Percentiles rank a stretch among this genome's conserved stretches.
These are phyloP conservation scores for Lupinus albus DNA, from an alignment of 306 rosid genomes.

Conservation along the genomic window DNA sequence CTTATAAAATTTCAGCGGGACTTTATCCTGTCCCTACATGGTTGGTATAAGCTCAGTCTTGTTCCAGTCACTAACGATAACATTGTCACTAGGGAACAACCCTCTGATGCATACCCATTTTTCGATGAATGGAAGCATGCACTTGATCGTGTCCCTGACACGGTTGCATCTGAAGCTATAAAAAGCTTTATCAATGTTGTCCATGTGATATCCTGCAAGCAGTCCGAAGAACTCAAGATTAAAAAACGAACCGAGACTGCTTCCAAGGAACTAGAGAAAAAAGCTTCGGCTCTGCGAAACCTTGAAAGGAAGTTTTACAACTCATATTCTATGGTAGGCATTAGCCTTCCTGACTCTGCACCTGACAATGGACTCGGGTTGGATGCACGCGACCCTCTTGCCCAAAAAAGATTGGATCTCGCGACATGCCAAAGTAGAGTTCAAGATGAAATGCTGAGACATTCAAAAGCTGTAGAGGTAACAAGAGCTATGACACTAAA, in stretches of 20 bases:
- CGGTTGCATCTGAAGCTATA: constrained; percentile 94
- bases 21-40: constrained; percentile 71
- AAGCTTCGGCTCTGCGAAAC: constrained; percentile 74
- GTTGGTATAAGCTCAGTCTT: constrained; percentile 91
- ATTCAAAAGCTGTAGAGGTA: constrained; percentile 84
- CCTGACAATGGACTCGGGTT: constrained; percentile 65
- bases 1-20: constrained; percentile 83
- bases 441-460: constrained; percentile 84
- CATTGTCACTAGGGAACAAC: constrained; percentile 52
- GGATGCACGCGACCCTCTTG: constrained; percentile 92
- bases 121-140: constrained; percentile 97
- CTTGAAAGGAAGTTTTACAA: constrained; percentile 87
- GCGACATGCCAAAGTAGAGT: constrained; percentile 87
- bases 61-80: constrained; percentile 65
- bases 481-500: constrained; percentile 95
- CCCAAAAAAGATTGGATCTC: constrained; percentile 84
- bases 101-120: constrained; percentile 66
- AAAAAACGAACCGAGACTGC: constrained; percentile 78
- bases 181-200: constrained; percentile 90
- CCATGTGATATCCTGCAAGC: constrained; percentile 74
- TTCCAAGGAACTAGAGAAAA: constrained; percentile 87
- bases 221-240: constrained; percentile 80
- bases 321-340: constrained; percentile 94
- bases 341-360: constrained; percentile 80
- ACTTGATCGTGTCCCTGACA: constrained; percentile 95